Conservation (phyloP, 352 stramenopile genomes). For the Phytophthora pistaciae region DNA sequence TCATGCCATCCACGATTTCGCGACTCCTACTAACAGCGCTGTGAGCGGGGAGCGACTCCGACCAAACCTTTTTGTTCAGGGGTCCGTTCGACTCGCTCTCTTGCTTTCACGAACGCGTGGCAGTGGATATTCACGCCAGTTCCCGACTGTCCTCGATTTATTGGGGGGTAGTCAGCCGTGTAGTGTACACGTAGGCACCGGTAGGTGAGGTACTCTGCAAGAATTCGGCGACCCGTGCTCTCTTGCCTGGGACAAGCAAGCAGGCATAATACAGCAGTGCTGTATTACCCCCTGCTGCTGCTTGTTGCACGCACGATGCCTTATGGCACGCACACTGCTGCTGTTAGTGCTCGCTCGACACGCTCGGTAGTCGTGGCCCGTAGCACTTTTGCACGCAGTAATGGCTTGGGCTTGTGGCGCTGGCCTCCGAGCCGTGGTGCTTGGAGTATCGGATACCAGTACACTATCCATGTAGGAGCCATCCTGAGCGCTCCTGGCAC, state of each 20-base stretch:
- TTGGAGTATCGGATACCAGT: slow-evolving; percentile 2
- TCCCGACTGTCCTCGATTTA: neutral
- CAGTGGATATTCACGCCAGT: slow-evolving; percentile 24
- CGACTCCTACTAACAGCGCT: neutral
- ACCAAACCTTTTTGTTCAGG: slow-evolving; percentile 8
- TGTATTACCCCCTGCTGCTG: no score
- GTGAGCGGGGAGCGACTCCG: slow-evolving; percentile 1
- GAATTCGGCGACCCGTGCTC: slow-evolving; percentile 20
- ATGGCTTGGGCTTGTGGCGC: slow-evolving; percentile 14
- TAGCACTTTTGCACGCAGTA: slow-evolving; percentile 20
- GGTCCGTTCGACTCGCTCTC: neutral
- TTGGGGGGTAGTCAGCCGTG: slow-evolving; percentile 1
- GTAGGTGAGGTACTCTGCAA: neutral
- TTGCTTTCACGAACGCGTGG: neutral
- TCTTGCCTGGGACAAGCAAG: slow-evolving; percentile 29
- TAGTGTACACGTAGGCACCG: neutral
- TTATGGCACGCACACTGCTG: slow-evolving; percentile 12
- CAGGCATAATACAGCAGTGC: neutral
- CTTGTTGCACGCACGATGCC: neutral
- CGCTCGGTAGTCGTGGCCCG: slow-evolving; percentile 15
- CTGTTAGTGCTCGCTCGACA: slow-evolving; percentile 3
- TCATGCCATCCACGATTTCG: slow-evolving; percentile 10
- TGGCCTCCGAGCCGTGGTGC: neutral
- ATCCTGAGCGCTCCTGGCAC: slow-evolving; percentile 4
- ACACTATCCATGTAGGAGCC: neutral